Evolutionary conservation across 331 rosid species (phyloP), one percentile per base, ranked within the genome.

Genomic region (Pyrus hybrid): DNA sequence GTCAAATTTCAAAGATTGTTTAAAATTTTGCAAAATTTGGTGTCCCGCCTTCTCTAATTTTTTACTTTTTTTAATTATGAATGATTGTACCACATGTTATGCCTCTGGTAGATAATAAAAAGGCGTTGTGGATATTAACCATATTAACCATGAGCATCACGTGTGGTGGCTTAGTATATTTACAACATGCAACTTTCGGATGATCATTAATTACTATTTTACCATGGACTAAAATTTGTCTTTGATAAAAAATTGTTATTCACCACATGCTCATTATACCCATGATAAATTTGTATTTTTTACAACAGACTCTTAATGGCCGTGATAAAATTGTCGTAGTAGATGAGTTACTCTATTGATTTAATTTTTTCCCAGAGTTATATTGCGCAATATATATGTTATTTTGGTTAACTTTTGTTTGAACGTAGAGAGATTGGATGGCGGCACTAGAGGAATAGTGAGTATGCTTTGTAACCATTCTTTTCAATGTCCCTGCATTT

Each of bases 391-490:
- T 41, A 11, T 37, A 37, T 41, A 11, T 11, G 47, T 11, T 41
- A 41, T 41, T 41, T 41, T 41, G 47, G 47, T 11, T 41, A 41
- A 41, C 47, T 11, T 41, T 41, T 41, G 47, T 41, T 41, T 41
- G 28, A 26, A 26, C 28, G 28, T 26, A 26, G 47, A 30, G 32
- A 30, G 32, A 30, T 30, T 30, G 32, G 32, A 30, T 30, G 32
- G 22, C 12, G 97, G 92, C 83, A 94, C 96, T 25, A 87, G 97
- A 70, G 97, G 97, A 64, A 94, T 94, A 74, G 83, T 84, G 71
- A 85, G 86, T 63, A 87, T 96, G 13, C 86, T 87, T 9, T 94
- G 97, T 62, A 97, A 92, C 80, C 97, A 92, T 83, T 92, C 97
- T 9, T 90, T 94, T 81, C 91, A 86, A 53, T 94, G 99, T 66